Evolutionary conservation across 2,329 filamentous ascomycete species (phyloP).

Genomic region (Davidsoniella virescens): DNA sequence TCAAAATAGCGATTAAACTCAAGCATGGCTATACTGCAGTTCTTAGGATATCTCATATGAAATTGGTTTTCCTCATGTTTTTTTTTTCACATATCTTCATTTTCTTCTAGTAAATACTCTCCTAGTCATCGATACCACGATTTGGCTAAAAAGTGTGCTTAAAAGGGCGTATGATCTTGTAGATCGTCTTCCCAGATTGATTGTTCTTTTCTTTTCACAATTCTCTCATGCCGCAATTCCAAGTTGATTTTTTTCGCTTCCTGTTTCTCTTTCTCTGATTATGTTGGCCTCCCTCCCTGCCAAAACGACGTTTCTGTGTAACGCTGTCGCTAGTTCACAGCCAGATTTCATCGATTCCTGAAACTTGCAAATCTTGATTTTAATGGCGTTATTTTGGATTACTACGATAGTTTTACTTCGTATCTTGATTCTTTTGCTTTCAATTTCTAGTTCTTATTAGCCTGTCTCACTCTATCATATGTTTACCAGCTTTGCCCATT

Average conservation of each 20-base stretch:
- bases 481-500: neutral
- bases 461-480: neutral
- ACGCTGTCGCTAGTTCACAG: conserved; percentile 1
- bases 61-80: neutral
- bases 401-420: neutral
- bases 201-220: neutral
- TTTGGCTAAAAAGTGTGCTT: too few species aligned
- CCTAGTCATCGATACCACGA: too few species aligned
- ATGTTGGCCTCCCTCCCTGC: neutral
- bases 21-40: too few species aligned
- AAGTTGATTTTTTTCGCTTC: neutral
- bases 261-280: neutral
- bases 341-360: conserved; percentile 6
- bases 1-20: neutral
- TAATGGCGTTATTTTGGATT: neutral
- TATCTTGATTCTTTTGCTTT: neutral
- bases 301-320: conserved; percentile 7
- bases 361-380: conserved; percentile 8
- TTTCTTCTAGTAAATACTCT: neutral
- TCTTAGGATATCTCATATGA: too few species aligned
- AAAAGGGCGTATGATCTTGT: neutral
- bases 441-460: neutral
- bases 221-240: neutral
- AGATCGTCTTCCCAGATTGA: neutral
- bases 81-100: neutral